A percentile compares a stretch with the other conserved stretches of the same genome.
These are phyloP conservation scores for Acacia concinna DNA, from an alignment of 331 rosid genomes.

Conservation along the genomic window DNA sequence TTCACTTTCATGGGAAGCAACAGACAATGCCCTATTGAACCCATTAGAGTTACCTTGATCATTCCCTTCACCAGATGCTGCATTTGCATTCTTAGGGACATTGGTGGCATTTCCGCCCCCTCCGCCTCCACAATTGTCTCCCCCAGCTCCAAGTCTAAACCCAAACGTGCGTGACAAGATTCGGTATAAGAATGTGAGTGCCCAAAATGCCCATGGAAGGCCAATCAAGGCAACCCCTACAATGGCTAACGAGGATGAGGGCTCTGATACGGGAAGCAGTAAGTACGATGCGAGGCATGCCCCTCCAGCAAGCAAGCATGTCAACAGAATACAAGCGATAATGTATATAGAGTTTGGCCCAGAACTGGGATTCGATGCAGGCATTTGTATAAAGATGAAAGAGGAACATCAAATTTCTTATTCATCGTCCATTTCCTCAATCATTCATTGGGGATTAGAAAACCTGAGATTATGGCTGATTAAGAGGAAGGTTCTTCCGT, in stretches of 20 bases:
- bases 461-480: background rate
- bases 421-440: conserved; percentile 39
- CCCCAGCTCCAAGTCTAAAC: conserved; percentile 26
- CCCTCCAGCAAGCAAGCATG: conserved; percentile 54
- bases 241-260: conserved; percentile 49
- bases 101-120: background rate
- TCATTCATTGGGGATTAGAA: background rate
- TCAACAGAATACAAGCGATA: conserved; percentile 41
- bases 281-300: conserved; percentile 54
- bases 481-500: conserved; percentile 12
- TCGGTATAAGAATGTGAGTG: conserved; percentile 60
- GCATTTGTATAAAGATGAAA: conserved; percentile 43
- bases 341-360: conserved; percentile 65
- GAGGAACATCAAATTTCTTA: conserved; percentile 16
- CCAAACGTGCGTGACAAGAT: conserved; percentile 51
- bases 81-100: conserved; percentile 13
- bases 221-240: conserved; percentile 60
- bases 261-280: conserved; percentile 44
- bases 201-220: conserved; percentile 84
- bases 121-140: background rate
- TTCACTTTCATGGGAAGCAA: conserved; percentile 73
- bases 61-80: background rate
- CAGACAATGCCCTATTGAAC: conserved; percentile 24
- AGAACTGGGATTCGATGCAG: conserved; percentile 43
- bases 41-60: background rate